Percentiles rank a stretch among this genome's conserved stretches.
These are phyloP conservation scores for Panellus pusillus DNA, from an alignment of 768 basidiomycete genomes.

Conservation along the genomic window DNA sequence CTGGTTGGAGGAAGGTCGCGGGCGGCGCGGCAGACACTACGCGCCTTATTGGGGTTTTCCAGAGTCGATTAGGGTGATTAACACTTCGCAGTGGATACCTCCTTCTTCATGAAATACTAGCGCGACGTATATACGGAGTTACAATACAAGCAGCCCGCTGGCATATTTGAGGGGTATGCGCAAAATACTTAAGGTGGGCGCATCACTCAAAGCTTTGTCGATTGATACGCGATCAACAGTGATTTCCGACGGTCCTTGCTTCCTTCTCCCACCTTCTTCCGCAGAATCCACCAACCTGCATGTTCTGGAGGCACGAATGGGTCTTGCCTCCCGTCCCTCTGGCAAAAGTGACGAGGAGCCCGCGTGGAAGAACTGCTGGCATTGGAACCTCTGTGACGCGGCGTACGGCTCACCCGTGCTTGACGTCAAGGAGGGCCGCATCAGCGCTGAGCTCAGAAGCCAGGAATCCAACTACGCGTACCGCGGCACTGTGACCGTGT, in stretches of 20 bases:
- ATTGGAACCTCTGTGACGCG: too few relatives aligned
- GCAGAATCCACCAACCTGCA: constrained; percentile 27
- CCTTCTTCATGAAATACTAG: too few relatives aligned
- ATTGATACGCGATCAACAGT: constrained; percentile 11
- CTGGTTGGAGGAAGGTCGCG: constrained; percentile 7
- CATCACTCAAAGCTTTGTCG: not conserved
- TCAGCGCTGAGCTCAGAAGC: too few relatives aligned
- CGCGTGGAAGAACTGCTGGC: too few relatives aligned
- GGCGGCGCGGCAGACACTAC: too few relatives aligned
- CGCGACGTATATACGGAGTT: not conserved
- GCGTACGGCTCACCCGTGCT: too few relatives aligned
- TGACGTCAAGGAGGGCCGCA: too few relatives aligned
- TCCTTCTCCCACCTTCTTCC: constrained; percentile 1
- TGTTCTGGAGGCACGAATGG: constrained; percentile 53
- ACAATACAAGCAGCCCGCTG: not conserved
- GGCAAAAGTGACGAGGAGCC: constrained; percentile 23
- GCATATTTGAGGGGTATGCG: not conserved
- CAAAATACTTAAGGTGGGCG: too few relatives aligned
- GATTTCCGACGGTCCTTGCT: constrained; percentile 2
- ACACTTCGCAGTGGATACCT: not conserved
- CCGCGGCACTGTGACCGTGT: too few relatives aligned
- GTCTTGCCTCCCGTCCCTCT: constrained; percentile 16
- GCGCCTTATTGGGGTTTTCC: not conserved
- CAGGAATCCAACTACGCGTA: too few relatives aligned
- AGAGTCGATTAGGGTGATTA: not conserved